Conservation (phyloP, 2,329 filamentous ascomycete genomes). For the Beauveria varroae region DNA sequence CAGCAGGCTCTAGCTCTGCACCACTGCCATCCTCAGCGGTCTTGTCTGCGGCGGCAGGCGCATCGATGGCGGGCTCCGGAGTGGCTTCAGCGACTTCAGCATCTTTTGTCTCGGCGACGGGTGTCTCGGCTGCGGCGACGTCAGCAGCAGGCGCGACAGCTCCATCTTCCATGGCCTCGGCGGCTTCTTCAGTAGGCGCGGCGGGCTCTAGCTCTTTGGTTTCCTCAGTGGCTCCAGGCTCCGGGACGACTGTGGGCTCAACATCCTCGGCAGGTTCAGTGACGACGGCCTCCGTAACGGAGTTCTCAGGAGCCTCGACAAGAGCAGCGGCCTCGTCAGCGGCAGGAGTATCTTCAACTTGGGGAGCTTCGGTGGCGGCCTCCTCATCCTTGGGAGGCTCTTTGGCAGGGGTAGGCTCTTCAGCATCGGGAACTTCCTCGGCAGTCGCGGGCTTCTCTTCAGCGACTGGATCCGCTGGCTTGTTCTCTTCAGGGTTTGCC, state of each 20-base stretch:
- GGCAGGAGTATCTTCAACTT: background rate
- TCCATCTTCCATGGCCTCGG: background rate
- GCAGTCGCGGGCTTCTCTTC: background rate
- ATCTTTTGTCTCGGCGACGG: background rate
- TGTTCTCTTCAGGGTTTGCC: background rate
- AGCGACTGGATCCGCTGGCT: background rate
- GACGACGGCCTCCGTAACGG: background rate
- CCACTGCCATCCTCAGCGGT: background rate
- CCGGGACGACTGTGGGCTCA: background rate
- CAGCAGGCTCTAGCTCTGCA: background rate
- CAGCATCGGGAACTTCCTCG: background rate
- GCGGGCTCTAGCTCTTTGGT: background rate
- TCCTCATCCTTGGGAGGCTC: slow-evolving; percentile 13
- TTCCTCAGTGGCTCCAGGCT: background rate
- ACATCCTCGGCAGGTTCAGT: background rate
- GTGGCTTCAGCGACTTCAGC: background rate
- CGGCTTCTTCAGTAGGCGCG: background rate
- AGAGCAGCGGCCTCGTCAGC: background rate
- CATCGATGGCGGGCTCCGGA: background rate
- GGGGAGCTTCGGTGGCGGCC: background rate
- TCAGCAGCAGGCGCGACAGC: background rate
- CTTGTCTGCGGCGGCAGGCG: background rate
- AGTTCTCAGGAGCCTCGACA: background rate
- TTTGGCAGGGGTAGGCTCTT: background rate
- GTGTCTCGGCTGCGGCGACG: background rate